phyloP scores from a whole-genome alignment of 164 flowering plant species.

The Vitis labrusca region DNA sequence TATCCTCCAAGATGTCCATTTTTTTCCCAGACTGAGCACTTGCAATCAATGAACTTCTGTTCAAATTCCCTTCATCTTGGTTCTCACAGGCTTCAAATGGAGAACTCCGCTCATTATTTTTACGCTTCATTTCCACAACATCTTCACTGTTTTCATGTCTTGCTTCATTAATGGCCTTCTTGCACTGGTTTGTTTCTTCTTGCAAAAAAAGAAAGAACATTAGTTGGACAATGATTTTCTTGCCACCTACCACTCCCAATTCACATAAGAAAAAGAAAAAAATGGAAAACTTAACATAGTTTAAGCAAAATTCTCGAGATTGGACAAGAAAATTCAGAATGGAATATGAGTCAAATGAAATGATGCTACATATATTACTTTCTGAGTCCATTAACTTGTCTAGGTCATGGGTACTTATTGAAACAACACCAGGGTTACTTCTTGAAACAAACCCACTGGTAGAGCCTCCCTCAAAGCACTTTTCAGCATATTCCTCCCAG shows the following conservation, averaged over 20 bases:
- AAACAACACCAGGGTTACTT: not conserved
- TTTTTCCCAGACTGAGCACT: not conserved
- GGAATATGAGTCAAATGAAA: not conserved
- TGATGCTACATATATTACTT: not conserved
- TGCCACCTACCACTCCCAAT: not conserved
- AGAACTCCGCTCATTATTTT: not conserved
- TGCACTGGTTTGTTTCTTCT: not conserved
- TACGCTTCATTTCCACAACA: not conserved
- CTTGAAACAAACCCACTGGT: not conserved
- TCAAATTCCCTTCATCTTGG: not conserved
- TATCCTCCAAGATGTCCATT: not conserved
- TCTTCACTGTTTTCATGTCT: not conserved
- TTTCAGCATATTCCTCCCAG: conserved; percentile 46
- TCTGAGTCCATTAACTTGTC: conserved; percentile 9
- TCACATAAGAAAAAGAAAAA: not conserved
- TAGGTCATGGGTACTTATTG: not conserved
- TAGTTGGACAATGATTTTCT: not conserved
- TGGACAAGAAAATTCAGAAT: not conserved
- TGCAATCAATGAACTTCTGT: not conserved
- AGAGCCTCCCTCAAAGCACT: conserved; percentile 19
- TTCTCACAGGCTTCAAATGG: conserved; percentile 2
- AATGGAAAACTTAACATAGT: not conserved
- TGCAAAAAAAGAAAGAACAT: not conserved
- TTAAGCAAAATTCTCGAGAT: not conserved
- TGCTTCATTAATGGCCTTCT: not conserved